A percentile compares a stretch with the other conserved stretches of the same genome.
Conservation (phyloP, 2,329 filamentous ascomycete genomes). For the Magnaporthales sp. region DNA sequence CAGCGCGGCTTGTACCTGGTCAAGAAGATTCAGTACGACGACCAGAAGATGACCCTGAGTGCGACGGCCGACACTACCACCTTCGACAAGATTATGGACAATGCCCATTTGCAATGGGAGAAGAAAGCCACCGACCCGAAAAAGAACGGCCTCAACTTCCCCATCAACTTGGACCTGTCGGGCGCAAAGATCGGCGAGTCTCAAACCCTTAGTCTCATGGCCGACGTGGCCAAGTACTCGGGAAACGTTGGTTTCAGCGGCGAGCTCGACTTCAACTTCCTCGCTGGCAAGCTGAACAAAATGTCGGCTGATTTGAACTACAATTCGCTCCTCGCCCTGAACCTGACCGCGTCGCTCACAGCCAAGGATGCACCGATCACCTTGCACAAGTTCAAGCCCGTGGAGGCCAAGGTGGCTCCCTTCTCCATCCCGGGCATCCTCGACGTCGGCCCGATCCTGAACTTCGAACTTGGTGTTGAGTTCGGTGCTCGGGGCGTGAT, state of each 20-base stretch:
- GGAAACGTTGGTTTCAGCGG: not conserved
- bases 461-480: not conserved
- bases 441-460: not conserved
- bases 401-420: not conserved
- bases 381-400: not conserved
- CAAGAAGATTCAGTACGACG: not conserved
- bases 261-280: not conserved
- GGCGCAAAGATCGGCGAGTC: not conserved
- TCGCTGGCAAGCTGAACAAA: not conserved
- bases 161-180: not conserved
- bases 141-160: not conserved
- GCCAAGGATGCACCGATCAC: not conserved
- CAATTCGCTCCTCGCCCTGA: not conserved
- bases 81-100: not conserved
- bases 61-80: not conserved
- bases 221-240: not conserved
- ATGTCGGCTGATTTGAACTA: not conserved
- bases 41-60: not conserved
- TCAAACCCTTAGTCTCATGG: not conserved
- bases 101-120: not conserved
- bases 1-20: not conserved
- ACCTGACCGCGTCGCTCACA: not conserved
- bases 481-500: not conserved
- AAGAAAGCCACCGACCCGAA: too few relatives aligned
- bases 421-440: conserved; percentile 1